Evolutionary conservation across 2,329 filamentous ascomycete species (phyloP).

Genomic region (Ophiostoma piceae): DNA sequence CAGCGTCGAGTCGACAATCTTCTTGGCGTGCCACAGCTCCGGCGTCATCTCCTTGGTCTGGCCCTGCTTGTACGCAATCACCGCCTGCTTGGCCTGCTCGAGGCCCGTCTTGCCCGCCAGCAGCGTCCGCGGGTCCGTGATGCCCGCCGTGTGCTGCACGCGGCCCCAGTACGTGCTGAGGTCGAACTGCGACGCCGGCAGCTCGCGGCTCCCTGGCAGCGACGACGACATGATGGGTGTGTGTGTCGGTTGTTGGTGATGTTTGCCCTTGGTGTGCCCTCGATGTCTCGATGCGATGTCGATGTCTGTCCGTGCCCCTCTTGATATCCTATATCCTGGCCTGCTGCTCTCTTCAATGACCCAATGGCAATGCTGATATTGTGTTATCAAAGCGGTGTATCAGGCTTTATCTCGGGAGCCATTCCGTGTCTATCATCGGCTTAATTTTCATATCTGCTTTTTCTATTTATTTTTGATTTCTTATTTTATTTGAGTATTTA

Average conservation of each 20-base stretch:
- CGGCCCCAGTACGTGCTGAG: conserved; percentile 91
- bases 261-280: background rate
- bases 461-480: background rate
- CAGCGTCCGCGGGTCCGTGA: conserved; percentile 94
- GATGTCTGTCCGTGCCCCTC: background rate
- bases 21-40: conserved; percentile 92
- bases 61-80: conserved; percentile 82
- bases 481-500: background rate
- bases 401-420: conserved; percentile 5
- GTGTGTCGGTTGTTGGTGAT: background rate
- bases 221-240: conserved; percentile 55
- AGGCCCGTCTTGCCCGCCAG: conserved; percentile 73
- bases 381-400: conserved; percentile 6
- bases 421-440: conserved; percentile 2
- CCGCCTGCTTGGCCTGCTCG: conserved; percentile 75
- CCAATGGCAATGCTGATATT: conserved; percentile 2
- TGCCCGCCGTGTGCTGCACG: conserved; percentile 79
- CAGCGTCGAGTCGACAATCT: conserved; percentile 91
- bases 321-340: too few relatives aligned
- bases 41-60: conserved; percentile 75
- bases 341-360: background rate
- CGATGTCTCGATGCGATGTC: background rate
- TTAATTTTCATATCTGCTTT: background rate
- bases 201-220: conserved; percentile 65
- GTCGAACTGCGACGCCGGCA: conserved; percentile 89